These are phyloP conservation scores for Acorus calamus DNA, from an alignment of 106 monocot species.

Conservation along the genomic window DNA sequence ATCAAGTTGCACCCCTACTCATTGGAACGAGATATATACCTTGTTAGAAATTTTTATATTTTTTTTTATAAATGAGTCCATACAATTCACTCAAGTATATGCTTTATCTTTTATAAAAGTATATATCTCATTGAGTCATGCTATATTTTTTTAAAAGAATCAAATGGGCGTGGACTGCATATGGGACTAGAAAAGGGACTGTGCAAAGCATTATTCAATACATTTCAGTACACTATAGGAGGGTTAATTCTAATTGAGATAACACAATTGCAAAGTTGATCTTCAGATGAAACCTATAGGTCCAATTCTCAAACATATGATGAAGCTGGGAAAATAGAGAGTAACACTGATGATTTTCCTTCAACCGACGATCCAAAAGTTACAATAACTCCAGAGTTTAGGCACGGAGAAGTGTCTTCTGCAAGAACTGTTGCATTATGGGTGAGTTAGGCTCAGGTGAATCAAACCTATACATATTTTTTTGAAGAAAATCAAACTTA, in stretches of 20 bases:
- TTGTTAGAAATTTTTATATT: no score
- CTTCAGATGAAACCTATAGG: conserved; percentile 35
- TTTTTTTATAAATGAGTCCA: no score
- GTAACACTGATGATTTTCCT: conserved; percentile 5
- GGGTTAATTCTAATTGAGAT: background rate
- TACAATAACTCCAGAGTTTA: background rate
- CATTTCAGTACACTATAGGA: no score
- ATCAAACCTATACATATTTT: background rate
- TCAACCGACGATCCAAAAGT: conserved; percentile 5
- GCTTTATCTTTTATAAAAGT: no score
- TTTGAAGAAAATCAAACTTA: background rate
- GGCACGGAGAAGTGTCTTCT: conserved; percentile 16
- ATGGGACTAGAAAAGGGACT: no score
- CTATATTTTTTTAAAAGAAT: no score
- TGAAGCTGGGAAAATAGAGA: conserved; percentile 14
- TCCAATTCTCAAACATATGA: conserved; percentile 14
- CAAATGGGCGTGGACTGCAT: no score
- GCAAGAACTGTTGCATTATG: conserved; percentile 49
- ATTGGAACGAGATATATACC: no score
- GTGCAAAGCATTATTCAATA: no score
- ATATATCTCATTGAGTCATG: no score
- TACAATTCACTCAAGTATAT: no score
- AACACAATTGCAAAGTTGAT: conserved; percentile 24
- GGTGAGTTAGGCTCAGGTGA: conserved; percentile 17
- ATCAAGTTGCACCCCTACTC: no score